phyloP scores from a whole-genome alignment of 345 rosid genomes.

The Murraya koenigii region DNA sequence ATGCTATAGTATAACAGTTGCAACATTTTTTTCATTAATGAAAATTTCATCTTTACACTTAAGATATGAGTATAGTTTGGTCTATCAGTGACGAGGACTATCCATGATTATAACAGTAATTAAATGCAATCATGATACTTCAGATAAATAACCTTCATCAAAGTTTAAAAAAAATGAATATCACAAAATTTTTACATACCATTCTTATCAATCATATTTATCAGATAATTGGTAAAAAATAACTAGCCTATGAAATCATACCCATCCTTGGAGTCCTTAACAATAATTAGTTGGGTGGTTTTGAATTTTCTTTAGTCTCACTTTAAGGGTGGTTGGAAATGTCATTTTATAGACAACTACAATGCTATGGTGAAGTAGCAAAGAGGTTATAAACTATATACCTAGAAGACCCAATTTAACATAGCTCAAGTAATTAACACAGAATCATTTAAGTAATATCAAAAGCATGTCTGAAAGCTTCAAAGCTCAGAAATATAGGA shows the following conservation, averaged over 20 bases:
- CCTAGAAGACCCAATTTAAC: neutral
- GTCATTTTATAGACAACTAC: neutral
- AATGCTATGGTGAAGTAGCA: neutral
- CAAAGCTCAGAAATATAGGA: neutral
- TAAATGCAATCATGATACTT: neutral
- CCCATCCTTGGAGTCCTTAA: neutral
- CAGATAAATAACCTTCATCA: neutral
- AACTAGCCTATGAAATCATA: neutral
- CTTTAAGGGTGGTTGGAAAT: neutral
- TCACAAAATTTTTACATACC: neutral
- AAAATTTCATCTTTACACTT: slow-evolving; percentile 3
- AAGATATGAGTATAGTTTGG: neutral
- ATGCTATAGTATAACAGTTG: slow-evolving; percentile 46
- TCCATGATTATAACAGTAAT: neutral
- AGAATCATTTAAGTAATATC: neutral
- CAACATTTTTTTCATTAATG: slow-evolving; percentile 16
- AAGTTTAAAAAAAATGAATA: neutral
- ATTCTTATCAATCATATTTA: neutral
- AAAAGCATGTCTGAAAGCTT: neutral
- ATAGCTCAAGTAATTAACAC: neutral
- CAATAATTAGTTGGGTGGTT: slow-evolving; percentile 2
- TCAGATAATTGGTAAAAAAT: neutral
- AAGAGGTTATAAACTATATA: slow-evolving; percentile 1
- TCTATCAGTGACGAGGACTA: neutral
- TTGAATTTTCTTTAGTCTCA: too few species aligned